Evolutionary conservation across 2,329 filamentous ascomycete genomes (phyloP).

Genomic region (Tympanopsis confertula): DNA sequence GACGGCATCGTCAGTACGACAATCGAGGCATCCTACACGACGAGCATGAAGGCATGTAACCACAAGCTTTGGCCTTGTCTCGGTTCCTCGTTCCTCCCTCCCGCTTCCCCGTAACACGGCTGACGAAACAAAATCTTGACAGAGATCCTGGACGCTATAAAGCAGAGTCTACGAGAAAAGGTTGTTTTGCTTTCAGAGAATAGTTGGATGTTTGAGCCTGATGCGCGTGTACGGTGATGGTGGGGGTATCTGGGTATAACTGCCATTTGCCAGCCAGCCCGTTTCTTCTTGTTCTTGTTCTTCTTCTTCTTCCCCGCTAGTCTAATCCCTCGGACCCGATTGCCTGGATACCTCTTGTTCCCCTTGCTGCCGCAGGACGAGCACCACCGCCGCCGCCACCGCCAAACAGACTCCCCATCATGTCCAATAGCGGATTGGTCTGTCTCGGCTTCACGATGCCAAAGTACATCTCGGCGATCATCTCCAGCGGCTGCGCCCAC

Average conservation of each 20-base stretch:
- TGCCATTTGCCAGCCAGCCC: no score
- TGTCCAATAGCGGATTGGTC: constrained; percentile 87
- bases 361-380: constrained; percentile 15
- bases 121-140: constrained; percentile 4
- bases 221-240: constrained; percentile 34
- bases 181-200: constrained; percentile 68
- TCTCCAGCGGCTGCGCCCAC: constrained; percentile 75
- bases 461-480: constrained; percentile 95
- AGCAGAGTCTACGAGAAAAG: constrained; percentile 60
- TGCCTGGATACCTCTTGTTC: constrained; percentile 24
- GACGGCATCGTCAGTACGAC: constrained; percentile 42
- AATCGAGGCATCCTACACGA: not conserved
- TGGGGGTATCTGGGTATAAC: constrained; percentile 8
- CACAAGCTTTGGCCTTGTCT: no score
- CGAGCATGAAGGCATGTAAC: not conserved
- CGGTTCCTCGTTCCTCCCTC: no score
- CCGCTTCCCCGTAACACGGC: constrained; percentile 3
- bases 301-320: constrained; percentile 18
- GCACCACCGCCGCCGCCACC: constrained; percentile 52
- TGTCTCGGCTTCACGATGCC: constrained; percentile 77
- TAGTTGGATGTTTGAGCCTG: constrained; percentile 81
- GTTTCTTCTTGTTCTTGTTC: not conserved
- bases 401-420: constrained; percentile 93
- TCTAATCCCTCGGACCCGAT: constrained; percentile 49
- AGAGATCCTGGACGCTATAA: constrained; percentile 49